A percentile compares a stretch with the other conserved stretches of the same genome.
phyloP scores from a whole-genome alignment of 2,329 filamentous ascomycete species.

The Paecilomyces variotii region DNA sequence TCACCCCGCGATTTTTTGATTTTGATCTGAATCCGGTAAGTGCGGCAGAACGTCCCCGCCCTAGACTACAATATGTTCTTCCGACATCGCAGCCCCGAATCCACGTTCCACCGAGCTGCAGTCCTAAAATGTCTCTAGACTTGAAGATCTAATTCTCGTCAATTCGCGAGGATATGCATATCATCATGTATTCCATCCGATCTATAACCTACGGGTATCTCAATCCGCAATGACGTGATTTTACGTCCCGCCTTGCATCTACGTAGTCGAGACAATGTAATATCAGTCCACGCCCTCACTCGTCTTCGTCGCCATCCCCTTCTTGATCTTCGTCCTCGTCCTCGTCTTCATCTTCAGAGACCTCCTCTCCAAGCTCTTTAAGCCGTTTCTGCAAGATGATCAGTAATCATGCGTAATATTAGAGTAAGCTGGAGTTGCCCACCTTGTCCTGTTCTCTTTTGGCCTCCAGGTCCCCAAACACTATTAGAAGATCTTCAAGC shows the following conservation, averaged over 20 bases:
- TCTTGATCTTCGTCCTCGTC: slow-evolving; percentile 53
- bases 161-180: background rate
- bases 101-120: background rate
- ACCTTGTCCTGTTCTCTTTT: slow-evolving; percentile 71
- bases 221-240: background rate
- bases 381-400: slow-evolving; percentile 49
- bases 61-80: background rate
- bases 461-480: slow-evolving; percentile 72
- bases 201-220: background rate
- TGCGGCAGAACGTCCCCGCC: background rate
- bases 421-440: slow-evolving; percentile 18
- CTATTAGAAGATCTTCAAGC: slow-evolving; percentile 71
- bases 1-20: slow-evolving; percentile 5
- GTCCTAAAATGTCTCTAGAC: background rate
- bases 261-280: background rate
- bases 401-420: slow-evolving; percentile 11
- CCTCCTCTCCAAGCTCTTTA: slow-evolving; percentile 57
- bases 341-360: slow-evolving; percentile 72
- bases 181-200: background rate
- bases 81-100: background rate
- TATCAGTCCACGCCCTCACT: slow-evolving; percentile 14
- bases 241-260: background rate
- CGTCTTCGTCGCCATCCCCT: slow-evolving; percentile 41
- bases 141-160: background rate
- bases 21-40: slow-evolving; percentile 2